These are phyloP conservation scores for Rhynchospora tenuis DNA, from an alignment of 176 grass and related monocot species.

Conservation along the genomic window DNA sequence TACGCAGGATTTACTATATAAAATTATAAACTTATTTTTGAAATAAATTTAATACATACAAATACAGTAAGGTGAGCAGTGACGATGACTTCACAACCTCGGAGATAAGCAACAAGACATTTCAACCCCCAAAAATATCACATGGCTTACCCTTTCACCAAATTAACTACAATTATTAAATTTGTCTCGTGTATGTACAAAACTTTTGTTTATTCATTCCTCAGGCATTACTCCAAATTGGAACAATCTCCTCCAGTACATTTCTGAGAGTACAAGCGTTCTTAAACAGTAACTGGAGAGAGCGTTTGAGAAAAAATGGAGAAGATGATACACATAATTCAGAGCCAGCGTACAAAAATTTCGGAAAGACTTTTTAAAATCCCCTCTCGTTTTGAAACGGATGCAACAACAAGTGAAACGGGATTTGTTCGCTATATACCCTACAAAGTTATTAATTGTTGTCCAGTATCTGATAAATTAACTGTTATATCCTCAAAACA, in stretches of 20 bases:
- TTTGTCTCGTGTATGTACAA: not conserved
- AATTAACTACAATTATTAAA: not conserved
- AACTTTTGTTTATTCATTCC: not conserved
- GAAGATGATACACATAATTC: not conserved
- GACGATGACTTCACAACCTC: not conserved
- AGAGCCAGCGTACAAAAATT: not conserved
- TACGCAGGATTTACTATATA: not conserved
- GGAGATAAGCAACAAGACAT: not conserved
- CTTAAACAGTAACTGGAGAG: not conserved
- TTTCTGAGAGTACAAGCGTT: not conserved
- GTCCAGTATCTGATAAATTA: not conserved
- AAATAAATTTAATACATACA: not conserved
- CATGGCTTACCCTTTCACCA: slow-evolving; percentile 2
- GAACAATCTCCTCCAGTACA: not conserved
- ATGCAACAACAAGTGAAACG: not conserved
- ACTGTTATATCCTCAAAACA: not conserved
- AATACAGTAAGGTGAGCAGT: not conserved
- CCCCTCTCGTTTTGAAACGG: not conserved
- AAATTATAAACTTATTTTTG: not conserved
- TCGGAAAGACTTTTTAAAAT: not conserved
- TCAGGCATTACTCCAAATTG: not conserved
- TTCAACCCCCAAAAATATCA: not conserved
- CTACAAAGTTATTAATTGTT: slow-evolving; percentile 13
- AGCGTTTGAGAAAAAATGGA: not conserved
- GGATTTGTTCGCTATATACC: slow-evolving; percentile 14